Evolutionary conservation across 768 basidiomycete genomes (phyloP), one percentile per base, ranked within the genome.

Genomic region (Leccinum disarticulatum): DNA sequence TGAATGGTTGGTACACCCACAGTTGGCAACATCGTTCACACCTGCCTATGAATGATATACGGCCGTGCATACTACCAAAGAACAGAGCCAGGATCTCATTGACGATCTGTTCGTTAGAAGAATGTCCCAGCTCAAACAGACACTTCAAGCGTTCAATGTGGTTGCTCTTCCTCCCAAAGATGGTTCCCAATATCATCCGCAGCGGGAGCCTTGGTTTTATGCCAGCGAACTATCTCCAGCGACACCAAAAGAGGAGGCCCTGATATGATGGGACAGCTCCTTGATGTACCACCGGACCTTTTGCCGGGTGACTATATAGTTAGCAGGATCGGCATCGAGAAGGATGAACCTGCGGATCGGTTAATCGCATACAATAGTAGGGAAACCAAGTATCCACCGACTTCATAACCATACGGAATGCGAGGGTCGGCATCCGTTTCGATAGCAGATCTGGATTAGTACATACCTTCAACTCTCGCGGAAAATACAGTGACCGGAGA

Each of bases 321-420:
- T 83, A 1, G 83, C 77, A 2, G 81, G 67, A 55, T 89, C 87
- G 22, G 84, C 76, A 55, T 91, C 84, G 36, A 92, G 80, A 83
- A 93, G 93, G 59, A 93, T 75, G 69, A 82, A 91, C 41, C 90
- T 92, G 63, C 5, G 2, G 27, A 27, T 19, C 11, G 36, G n/a
- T 56, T n/a, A 58, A 19, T 55, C 31, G 30, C 27, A 54, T 48
- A n/a, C 35, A 19, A 49, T 33, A 6, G 31, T 1, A 17, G n/a
- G 91, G 89, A 86, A 93, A 93, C 83, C 90, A 92, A 4, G 92
- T 85, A 69, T 90, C 93, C 50, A 83, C 76, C 60, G 87, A 90
- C 69, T 88, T 85, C 58, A 83, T 31, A 31, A 31, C 31, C 31
- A 31, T 31, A 31, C 31, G 31, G 31, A 31, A 31, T 31, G 31